phyloP scores from a whole-genome alignment of 2,329 filamentous ascomycete species.

The Aspergillus intermedius region DNA sequence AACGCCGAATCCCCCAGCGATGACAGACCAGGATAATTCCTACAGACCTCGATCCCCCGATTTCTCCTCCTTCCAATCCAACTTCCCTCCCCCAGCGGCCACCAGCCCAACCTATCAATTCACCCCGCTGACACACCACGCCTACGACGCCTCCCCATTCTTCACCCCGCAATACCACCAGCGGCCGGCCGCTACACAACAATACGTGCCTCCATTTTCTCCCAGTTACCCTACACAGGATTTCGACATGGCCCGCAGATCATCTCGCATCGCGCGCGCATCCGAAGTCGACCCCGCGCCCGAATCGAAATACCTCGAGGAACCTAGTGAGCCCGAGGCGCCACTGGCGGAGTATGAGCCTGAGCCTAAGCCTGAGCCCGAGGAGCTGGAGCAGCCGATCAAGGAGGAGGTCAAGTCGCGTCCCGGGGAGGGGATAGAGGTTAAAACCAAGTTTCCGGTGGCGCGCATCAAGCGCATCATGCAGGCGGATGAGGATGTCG shows the following conservation, averaged over 20 bases:
- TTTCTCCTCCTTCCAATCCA: slow-evolving; percentile 44
- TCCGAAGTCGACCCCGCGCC: slow-evolving; percentile 23
- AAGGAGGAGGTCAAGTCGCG: slow-evolving; percentile 17
- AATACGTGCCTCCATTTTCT: slow-evolving; percentile 29
- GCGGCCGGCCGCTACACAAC: slow-evolving; percentile 24
- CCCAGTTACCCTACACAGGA: slow-evolving; percentile 6
- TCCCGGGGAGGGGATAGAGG: slow-evolving; percentile 55
- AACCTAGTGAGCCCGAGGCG: slow-evolving; percentile 3
- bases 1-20: slow-evolving; percentile 23
- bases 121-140: slow-evolving; percentile 31
- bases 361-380: slow-evolving; percentile 1
- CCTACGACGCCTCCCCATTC: slow-evolving; percentile 43
- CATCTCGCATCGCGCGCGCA: slow-evolving; percentile 29
- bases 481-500: slow-evolving; percentile 98
- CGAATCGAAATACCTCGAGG: slow-evolving; percentile 17
- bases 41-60: slow-evolving; percentile 46
- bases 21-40: slow-evolving; percentile 40
- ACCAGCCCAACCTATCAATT: slow-evolving; percentile 24
- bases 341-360: slow-evolving; percentile 4
- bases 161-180: slow-evolving; percentile 36
- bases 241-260: slow-evolving; percentile 39
- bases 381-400: slow-evolving; percentile 5
- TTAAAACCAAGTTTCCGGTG: slow-evolving; percentile 93
- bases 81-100: slow-evolving; percentile 30
- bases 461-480: slow-evolving; percentile 98